Conservation (phyloP, 495 filamentous ascomycete genomes). For the Astrocystis sublimbata region DNA sequence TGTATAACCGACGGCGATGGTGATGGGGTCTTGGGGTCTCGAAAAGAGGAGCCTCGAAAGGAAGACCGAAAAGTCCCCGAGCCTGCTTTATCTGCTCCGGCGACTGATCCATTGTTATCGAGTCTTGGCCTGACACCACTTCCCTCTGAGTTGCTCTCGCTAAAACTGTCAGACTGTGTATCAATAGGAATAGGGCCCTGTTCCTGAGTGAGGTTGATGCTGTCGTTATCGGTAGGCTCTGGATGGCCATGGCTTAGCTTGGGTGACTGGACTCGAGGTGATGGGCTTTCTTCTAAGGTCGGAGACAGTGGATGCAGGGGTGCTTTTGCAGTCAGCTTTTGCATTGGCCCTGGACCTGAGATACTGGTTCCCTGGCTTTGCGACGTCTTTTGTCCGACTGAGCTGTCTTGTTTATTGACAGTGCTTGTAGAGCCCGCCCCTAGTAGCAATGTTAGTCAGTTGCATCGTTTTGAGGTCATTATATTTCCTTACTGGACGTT, state of each 20-base stretch:
- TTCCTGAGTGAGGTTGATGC: background rate
- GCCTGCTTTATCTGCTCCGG: background rate
- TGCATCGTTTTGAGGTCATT: background rate
- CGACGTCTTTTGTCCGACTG: background rate
- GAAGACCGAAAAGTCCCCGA: background rate
- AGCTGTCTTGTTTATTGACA: background rate
- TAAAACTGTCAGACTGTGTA: background rate
- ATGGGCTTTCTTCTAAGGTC: slow-evolving; percentile 35
- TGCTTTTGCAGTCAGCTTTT: slow-evolving; percentile 19
- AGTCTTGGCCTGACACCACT: background rate
- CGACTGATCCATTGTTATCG: too few species aligned
- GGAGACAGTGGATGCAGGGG: slow-evolving; percentile 33
- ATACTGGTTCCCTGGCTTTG: slow-evolving; percentile 11
- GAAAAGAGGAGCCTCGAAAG: background rate
- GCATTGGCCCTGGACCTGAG: slow-evolving; percentile 23
- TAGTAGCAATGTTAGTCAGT: background rate
- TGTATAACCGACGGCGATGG: background rate
- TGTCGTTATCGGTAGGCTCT: background rate
- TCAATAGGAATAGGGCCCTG: background rate
- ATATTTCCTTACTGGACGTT: background rate
- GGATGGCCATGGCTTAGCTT: background rate
- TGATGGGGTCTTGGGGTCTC: background rate
- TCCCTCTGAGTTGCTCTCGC: background rate
- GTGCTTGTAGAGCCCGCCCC: background rate
- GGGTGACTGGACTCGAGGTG: background rate